Conservation (phyloP, 306 rosid species). For the Alnus glutinosa region DNA sequence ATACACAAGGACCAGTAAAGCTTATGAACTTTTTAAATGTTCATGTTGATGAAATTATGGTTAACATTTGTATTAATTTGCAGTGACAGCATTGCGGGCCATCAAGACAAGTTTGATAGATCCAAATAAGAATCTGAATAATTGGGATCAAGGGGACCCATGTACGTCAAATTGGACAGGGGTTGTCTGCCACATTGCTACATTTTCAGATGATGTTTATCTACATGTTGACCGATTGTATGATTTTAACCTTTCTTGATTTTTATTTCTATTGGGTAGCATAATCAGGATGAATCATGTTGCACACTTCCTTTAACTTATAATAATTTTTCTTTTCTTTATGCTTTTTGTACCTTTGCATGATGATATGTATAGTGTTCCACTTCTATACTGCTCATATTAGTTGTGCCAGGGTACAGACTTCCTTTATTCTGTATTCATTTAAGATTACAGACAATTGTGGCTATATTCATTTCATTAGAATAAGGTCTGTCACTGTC, state of each 20-base stretch:
- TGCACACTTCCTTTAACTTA: not conserved
- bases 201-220: slow-evolving; percentile 36
- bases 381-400: too few relatives aligned
- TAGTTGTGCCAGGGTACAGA: too few relatives aligned
- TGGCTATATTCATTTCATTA: too few relatives aligned
- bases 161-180: slow-evolving; percentile 49
- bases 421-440: too few relatives aligned
- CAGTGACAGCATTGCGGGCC: too few relatives aligned
- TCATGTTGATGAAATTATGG: not conserved
- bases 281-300: not conserved
- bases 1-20: not conserved
- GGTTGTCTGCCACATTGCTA: slow-evolving; percentile 38
- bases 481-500: too few relatives aligned
- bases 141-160: slow-evolving; percentile 38
- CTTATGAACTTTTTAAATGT: not conserved
- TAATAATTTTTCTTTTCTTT: not conserved
- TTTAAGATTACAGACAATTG: too few relatives aligned
- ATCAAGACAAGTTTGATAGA: too few relatives aligned
- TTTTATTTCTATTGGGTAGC: not conserved
- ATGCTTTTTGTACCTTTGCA: not conserved
- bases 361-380: not conserved
- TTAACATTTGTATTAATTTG: too few relatives aligned
- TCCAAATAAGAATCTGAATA: too few relatives aligned
- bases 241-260: slow-evolving; percentile 9
- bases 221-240: slow-evolving; percentile 52